Evolutionary conservation across 2,329 filamentous ascomycete genomes (phyloP), one percentile per base, ranked within the genome.

Genomic region (Aspergillus japonicus): DNA sequence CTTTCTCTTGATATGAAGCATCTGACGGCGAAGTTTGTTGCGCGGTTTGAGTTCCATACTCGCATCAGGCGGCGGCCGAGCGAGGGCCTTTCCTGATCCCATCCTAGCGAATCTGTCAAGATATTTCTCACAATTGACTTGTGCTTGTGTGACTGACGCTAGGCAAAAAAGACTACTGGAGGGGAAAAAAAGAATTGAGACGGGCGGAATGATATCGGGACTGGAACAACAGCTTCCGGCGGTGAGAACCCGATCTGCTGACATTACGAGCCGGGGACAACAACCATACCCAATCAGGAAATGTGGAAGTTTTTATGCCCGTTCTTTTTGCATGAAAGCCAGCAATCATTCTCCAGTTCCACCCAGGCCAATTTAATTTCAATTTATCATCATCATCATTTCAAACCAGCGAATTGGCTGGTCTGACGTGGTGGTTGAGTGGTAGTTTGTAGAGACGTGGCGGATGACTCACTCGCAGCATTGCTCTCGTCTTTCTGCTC

Each of bases 11-110:
- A 96, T 82, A 71, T 92, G 89, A 61, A 94, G 84, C 68, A 89
- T 83, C 73, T 95, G 85, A 63, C 95, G 85, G 72, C 88, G 88
- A 23, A 91, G 78, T 76, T 96, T 97, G 78, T 96, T 96, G 62
- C 82, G 83, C 1, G 87, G 81, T 65, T 84, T 85, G 71, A 83
- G 81, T 4, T 82, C 80, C 47, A 80, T 68, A 16, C 75, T 76
- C 53, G 74, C 79, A 68, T 79, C 80, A 31, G 77, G 73, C 42
- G 78, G 80, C 57, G 74, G 76, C 61, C 73, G 77, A 52, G 72
- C 73, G 56, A 71, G 74, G 52, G 73, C 71, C 63, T 80, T 79
- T 62, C 78, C 83, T 24, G 79, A 78, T 33, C 77, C 81, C 84
- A 86, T 86, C 62, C 57, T 70, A 60, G 58, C 19, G 8, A 26